Base-by-base conservation (phyloP, 305 asterid genomes). In the Fraxinus greggii region DNA sequence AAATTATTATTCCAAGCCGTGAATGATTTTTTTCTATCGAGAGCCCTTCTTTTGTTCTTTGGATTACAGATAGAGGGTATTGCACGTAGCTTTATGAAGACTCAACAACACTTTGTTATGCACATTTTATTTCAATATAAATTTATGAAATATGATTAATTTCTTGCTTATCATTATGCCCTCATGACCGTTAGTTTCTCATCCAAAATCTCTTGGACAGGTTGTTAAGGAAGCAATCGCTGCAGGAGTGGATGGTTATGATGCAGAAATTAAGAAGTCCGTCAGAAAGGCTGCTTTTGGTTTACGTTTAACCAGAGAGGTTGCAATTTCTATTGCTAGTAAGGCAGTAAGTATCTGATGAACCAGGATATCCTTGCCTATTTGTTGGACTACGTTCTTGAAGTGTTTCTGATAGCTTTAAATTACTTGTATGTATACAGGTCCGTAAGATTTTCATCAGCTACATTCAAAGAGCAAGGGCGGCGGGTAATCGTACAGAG, bases 281-380 rank as follows among this genome's bases (percentile, higher is more conserved):
- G 98, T 97, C 87, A 87, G 94, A 87, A 97, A 97, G 84, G 94
- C 98, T 85, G 99, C 98, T 13, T 93, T 90, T 85, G 97, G 98
- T 82, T 82, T 97, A 87, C 98, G 98, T 77, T 89, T 97, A 90
- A 93, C 92, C 31, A 93, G 98, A 89, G 99, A 91, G 76, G 91
- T 90, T 86, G 98, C 97, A 35, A 88, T 96, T 86, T 90, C 94
- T 81, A 92, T 94, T 85, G 98, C 94, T 81, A 84, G 97, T 85
- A 93, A 94, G 89, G 98, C 97, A 28, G 99, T 96, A 90, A 91
- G 98, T 93, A 74, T 75, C 85, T 31, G 29, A 40, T 19, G 19
- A 80, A 79, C 69, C 69, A 69, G 38, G 73, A 63, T 78, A 80
- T 38, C 81, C 75, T 75, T 3, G 26, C 67, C 78, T 76, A 77